These are phyloP conservation scores for Somion occarium DNA, from an alignment of 1,284 basidiomycete species.

Conservation along the genomic window DNA sequence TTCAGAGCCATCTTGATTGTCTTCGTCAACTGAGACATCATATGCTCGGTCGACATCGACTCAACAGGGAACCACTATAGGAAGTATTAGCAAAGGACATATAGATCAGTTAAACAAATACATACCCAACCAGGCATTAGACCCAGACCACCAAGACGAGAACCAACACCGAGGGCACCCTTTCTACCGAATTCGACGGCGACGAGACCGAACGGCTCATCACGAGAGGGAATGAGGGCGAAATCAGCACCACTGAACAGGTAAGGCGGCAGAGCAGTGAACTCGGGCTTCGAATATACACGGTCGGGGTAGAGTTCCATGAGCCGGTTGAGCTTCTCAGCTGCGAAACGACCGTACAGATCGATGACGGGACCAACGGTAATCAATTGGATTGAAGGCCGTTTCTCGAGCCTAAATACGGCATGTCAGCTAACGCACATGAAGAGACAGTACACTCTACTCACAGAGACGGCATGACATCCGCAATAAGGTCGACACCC, in stretches of 20 bases:
- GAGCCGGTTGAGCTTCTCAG: slow-evolving; percentile 84
- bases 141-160: slow-evolving; percentile 88
- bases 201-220: slow-evolving; percentile 92
- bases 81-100: slow-evolving; percentile 4
- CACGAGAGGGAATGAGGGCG: slow-evolving; percentile 89
- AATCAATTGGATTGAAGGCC: slow-evolving; percentile 80
- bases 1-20: slow-evolving; percentile 92
- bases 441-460: slow-evolving; percentile 27
- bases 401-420: slow-evolving; percentile 69
- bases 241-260: slow-evolving; percentile 93
- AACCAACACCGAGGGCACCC: slow-evolving; percentile 90
- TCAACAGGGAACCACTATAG: slow-evolving; percentile 91
- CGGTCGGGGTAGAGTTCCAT: slow-evolving; percentile 95
- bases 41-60: slow-evolving; percentile 84
- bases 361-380: slow-evolving; percentile 91
- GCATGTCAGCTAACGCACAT: slow-evolving; percentile 13
- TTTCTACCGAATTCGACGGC: slow-evolving; percentile 94
- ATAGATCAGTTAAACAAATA: slow-evolving; percentile 14
- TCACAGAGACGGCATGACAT: slow-evolving; percentile 84
- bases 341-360: slow-evolving; percentile 89
- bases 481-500: slow-evolving; percentile 91
- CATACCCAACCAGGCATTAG: slow-evolving; percentile 95
- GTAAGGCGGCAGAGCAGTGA: slow-evolving; percentile 89
- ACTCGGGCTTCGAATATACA: slow-evolving; percentile 91
- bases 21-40: slow-evolving; percentile 92